Base-by-base conservation (phyloP, 2,329 filamentous ascomycete genomes). In the Aspergillus oerlinghausenensis region DNA sequence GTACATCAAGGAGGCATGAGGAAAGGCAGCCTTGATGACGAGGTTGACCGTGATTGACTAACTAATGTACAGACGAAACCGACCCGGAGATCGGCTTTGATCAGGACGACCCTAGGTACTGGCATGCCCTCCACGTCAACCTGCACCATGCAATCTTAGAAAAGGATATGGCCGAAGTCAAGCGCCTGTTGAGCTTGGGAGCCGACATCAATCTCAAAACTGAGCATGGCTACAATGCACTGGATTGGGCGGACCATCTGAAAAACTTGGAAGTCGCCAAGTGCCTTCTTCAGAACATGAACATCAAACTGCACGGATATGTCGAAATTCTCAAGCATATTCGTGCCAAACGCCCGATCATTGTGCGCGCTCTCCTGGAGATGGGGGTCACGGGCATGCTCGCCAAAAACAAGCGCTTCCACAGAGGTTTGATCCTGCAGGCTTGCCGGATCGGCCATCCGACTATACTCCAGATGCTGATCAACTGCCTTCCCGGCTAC, bases 401-500 rank as follows among this genome's bases (percentile, higher is more conserved):
- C 1, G 38, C 51, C 5, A 52, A 58, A 26, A 47, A 51, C 5
- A 40, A 35, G 4, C 3, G 48, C 3, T 55, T 54, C 17, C 52
- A 53, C 26, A 42, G 38, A 8, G 57, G 57, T 8, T 29, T 60
- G 11, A 52, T 61, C 40, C 17, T 51, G 9, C 25, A 59, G 29
- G 52, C 59, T n/a, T 61, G 59, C 32, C 51, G 49, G n/a, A 51
- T 53, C 19, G 26, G 56, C 38, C 50, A 32, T 19, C 19, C 45
- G 4, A 23, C 28, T 19, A 55, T 59, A 19, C 25, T 61, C 14
- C 19, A 57, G 3, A 21, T 50, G 29, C 58, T 49, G 54, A 52
- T 61, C 56, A 52, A 69, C 66, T 55, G 75, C 71, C 1, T 73
- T 66, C 66, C 67, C 67, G 25, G 60, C 47, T 9, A 68, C 50